Conservation (phyloP, 768 basidiomycete genomes). For the Paxillus ammoniavirescens region DNA sequence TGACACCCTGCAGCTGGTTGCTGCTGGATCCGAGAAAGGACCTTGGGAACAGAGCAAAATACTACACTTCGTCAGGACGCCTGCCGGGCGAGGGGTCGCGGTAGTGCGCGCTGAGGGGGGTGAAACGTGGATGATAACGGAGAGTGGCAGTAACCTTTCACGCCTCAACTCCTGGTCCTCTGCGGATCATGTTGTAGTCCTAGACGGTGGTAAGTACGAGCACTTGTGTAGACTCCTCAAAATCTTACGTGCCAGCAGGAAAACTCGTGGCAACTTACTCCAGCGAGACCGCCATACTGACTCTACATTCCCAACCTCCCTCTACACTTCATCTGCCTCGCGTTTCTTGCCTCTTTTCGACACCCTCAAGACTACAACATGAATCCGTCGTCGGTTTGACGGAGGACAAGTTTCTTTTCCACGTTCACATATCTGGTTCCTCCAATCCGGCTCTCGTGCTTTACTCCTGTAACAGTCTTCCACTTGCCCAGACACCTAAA, state of each 20-base stretch:
- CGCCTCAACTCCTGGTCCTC: conserved; percentile 51
- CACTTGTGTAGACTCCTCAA: neutral
- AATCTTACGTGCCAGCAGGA: conserved; percentile 37
- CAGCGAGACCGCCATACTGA: conserved; percentile 44
- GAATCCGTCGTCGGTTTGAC: conserved; percentile 70
- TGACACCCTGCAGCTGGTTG: conserved; percentile 50
- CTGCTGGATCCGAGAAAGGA: conserved; percentile 38
- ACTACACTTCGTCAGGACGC: conserved; percentile 67
- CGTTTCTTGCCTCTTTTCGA: conserved; percentile 62
- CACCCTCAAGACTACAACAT: conserved; percentile 50
- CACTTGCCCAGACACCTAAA: conserved; percentile 44
- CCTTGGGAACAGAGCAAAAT: conserved; percentile 53
- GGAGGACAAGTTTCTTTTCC: conserved; percentile 54
- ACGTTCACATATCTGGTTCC: conserved; percentile 44
- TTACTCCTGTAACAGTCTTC: conserved; percentile 50
- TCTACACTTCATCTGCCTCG: conserved; percentile 44
- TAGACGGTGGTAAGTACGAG: conserved; percentile 54
- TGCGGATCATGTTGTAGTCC: conserved; percentile 68
- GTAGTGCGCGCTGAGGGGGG: conserved; percentile 59
- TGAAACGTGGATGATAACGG: conserved; percentile 60
- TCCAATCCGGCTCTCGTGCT: conserved; percentile 42
- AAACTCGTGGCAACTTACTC: conserved; percentile 58
- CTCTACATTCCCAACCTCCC: conserved; percentile 51
- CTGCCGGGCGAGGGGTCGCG: conserved; percentile 74
- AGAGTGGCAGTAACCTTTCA: conserved; percentile 46